phyloP scores from a whole-genome alignment of 163 green algal species.

The Volvox carteri region DNA sequence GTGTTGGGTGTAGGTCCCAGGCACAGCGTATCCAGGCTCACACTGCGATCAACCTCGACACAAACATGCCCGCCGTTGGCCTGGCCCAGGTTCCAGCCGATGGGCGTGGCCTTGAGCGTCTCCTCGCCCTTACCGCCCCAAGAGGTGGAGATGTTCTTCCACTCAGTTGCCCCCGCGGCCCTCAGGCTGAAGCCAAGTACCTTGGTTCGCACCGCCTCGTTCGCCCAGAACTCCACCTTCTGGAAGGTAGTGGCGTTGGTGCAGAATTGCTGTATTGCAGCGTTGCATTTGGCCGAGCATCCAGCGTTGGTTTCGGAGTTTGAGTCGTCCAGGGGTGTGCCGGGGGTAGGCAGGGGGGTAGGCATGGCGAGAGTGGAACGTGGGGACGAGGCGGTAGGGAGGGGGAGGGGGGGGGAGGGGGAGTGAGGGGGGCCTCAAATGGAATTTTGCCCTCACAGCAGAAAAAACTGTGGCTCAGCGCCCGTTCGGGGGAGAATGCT shows the following conservation, averaged over 20 bases:
- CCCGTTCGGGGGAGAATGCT: too few relatives aligned
- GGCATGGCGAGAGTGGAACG: not conserved
- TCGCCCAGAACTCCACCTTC: constrained; percentile 42
- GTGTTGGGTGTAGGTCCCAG: not conserved
- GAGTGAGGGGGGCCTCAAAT: not conserved
- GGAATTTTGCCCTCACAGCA: too few relatives aligned
- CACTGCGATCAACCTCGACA: not conserved
- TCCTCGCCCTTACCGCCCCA: constrained; percentile 9
- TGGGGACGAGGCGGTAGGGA: not conserved
- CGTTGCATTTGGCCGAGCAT: too few relatives aligned
- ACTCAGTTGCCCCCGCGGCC: not conserved
- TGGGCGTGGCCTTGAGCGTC: constrained; percentile 23
- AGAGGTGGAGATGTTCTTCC: not conserved
- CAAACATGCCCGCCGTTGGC: not conserved
- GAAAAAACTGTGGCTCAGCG: too few relatives aligned
- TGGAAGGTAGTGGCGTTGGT: not conserved
- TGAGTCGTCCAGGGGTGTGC: too few relatives aligned
- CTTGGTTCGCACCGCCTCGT: not conserved
- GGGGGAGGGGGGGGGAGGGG: too few relatives aligned
- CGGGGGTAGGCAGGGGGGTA: not conserved
- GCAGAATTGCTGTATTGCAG: constrained; percentile 8
- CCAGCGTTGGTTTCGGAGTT: too few relatives aligned
- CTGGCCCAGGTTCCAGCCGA: constrained; percentile 23
- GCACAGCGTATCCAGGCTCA: not conserved
- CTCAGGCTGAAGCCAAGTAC: not conserved